Base-by-base conservation (phyloP, 2,329 filamentous ascomycete species). In the Apiospora phragmitis region DNA sequence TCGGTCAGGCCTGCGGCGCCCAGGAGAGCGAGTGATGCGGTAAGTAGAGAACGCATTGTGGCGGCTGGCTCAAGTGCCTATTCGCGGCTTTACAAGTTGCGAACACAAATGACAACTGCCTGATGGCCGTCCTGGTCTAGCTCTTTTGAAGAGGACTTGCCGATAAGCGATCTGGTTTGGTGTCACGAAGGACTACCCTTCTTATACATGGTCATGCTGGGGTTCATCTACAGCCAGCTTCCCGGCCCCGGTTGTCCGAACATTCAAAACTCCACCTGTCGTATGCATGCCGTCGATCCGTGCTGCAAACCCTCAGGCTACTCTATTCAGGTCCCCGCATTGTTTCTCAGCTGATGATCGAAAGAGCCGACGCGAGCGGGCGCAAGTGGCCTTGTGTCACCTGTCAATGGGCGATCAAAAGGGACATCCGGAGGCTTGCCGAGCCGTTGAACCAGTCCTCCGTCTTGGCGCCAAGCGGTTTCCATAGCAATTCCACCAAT, bases 391-490 rank as follows among this genome's bases (percentile, higher is more conserved):
- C 42, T 47, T 35, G 65, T 32, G 42, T 62, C 29, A 24, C 32
- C 55, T 62, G 29, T 62, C 55, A 38, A n/a, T 38, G 32, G 32
- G 21, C 14, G 35, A 47, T 67, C 65, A 47, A 67, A 67, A n/a
- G 26, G 65, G 65, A 26, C 24, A 67, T 67, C 26, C 65, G 65
- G 65, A 67, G 65, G 18, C 65, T 43, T 47, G 45, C 42, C 65
- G 42, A 47, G 16, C 35, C 55, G 55, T 35, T 21, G 41, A 14
- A 6, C 65, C 24, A 12, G 65, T 47, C 24, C 26, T 29, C 42
- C 65, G 42, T 32, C 65, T 67, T 67, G 65, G 65, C 65, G 65
- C 65, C 41, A 47, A 47, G 65, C 14, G 1, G 18, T 8, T 62
- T 21, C 1, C 9, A 2, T 21, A 35, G 7, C 29, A 59, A 21